Evolutionary conservation across 176 grass and related monocot species (phyloP).

Genomic region (Eleusine indica): DNA sequence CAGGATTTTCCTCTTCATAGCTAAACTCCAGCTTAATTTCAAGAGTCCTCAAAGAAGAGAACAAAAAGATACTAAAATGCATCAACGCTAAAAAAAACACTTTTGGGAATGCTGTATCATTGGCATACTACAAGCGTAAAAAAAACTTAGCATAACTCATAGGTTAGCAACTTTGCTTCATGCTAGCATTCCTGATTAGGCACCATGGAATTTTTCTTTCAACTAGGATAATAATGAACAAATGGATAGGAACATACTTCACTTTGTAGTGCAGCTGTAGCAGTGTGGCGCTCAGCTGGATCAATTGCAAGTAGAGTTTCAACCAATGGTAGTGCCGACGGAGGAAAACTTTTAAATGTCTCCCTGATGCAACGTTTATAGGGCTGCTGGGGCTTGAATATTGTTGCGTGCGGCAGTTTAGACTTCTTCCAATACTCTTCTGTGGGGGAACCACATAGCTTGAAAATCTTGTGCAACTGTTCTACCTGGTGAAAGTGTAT

Average conservation of each 20-base stretch:
- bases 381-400: slow-evolving; percentile 61
- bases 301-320: slow-evolving; percentile 67
- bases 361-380: slow-evolving; percentile 62
- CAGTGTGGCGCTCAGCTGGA: slow-evolving; percentile 60
- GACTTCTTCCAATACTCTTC: slow-evolving; percentile 74
- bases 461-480: slow-evolving; percentile 75
- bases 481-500: slow-evolving; percentile 54
- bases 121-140: neutral
- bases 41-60: neutral
- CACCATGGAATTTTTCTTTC: neutral
- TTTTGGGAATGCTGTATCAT: neutral
- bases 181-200: slow-evolving; percentile 9
- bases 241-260: slow-evolving; percentile 45
- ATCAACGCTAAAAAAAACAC: neutral
- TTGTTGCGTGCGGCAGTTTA: slow-evolving; percentile 63
- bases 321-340: slow-evolving; percentile 53
- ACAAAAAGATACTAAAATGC: neutral
- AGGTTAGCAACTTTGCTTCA: slow-evolving; percentile 17
- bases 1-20: neutral
- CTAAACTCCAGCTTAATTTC: neutral
- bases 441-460: slow-evolving; percentile 64
- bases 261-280: slow-evolving; percentile 58
- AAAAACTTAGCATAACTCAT: neutral
- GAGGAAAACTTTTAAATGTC: slow-evolving; percentile 65
- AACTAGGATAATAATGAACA: neutral